Evolutionary conservation across 2,329 filamentous ascomycete genomes (phyloP).

Genomic region (Exophiala alcalophila): DNA sequence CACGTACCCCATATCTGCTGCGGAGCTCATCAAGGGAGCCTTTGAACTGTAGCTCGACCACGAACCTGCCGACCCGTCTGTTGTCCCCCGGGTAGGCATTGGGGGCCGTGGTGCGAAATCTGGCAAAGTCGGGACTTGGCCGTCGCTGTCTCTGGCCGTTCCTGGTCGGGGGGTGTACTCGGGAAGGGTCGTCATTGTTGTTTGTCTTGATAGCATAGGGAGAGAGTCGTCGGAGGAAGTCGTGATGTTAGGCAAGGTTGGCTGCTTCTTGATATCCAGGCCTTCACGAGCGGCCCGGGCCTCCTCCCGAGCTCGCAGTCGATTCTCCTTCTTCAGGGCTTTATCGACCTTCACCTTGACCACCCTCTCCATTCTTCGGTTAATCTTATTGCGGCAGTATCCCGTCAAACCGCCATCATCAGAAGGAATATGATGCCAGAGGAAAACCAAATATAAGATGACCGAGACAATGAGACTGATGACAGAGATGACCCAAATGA

Average conservation of each 20-base stretch:
- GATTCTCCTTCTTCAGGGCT: slow-evolving; percentile 74
- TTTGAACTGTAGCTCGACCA: slow-evolving; percentile 61
- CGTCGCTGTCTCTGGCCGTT: slow-evolving; percentile 44
- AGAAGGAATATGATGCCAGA: slow-evolving; percentile 87
- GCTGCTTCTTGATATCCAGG: slow-evolving; percentile 36
- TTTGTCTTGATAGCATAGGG: slow-evolving; percentile 59
- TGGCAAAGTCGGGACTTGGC: slow-evolving; percentile 37
- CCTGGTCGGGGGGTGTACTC: slow-evolving; percentile 60
- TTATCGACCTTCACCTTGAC: slow-evolving; percentile 85
- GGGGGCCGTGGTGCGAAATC: slow-evolving; percentile 47
- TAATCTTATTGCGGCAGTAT: slow-evolving; percentile 91
- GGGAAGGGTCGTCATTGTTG: slow-evolving; percentile 62
- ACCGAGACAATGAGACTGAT: slow-evolving; percentile 69
- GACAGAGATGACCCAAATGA: slow-evolving; percentile 83
- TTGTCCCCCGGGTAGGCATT: slow-evolving; percentile 43
- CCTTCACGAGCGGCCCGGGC: slow-evolving; percentile 36
- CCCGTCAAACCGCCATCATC: slow-evolving; percentile 74
- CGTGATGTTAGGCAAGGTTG: slow-evolving; percentile 62
- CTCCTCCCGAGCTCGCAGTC: slow-evolving; percentile 54
- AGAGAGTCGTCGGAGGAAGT: slow-evolving; percentile 52
- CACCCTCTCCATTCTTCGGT: slow-evolving; percentile 77
- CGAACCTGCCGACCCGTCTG: slow-evolving; percentile 54
- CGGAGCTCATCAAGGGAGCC: slow-evolving; percentile 59
- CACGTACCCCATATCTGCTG: slow-evolving; percentile 58
- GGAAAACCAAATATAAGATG: slow-evolving; percentile 79